A percentile compares a stretch with the other conserved stretches of the same genome.
phyloP scores from a whole-genome alignment of 441 rosid genomes.

The Populus hybrid region DNA sequence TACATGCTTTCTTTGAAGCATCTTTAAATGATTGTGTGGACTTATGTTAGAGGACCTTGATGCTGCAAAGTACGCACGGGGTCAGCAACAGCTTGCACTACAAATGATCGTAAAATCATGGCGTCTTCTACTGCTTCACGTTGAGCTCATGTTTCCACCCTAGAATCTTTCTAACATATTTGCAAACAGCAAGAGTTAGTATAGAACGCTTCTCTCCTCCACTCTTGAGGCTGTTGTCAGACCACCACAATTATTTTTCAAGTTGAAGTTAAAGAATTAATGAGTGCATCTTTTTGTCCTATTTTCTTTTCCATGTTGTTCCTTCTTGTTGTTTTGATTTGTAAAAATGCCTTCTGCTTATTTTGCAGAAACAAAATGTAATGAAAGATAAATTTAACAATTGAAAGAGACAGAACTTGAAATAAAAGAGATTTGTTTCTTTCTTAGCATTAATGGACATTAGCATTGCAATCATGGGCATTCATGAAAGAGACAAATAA shows the following conservation, averaged over 20 bases:
- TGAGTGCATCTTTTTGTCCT: too few species aligned
- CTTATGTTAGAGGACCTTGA: neutral
- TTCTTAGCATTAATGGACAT: neutral
- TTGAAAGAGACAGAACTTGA: too few species aligned
- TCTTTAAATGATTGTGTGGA: neutral
- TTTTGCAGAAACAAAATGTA: too few species aligned
- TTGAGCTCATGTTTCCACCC: neutral
- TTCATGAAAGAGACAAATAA: slow-evolving; percentile 13
- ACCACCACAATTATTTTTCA: too few species aligned
- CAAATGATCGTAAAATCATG: slow-evolving; percentile 3
- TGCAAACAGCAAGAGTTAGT: neutral
- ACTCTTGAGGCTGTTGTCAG: too few species aligned
- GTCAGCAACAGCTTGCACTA: neutral
- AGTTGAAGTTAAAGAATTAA: too few species aligned
- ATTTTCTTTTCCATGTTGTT: neutral
- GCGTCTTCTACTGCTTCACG: neutral
- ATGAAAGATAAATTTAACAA: too few species aligned
- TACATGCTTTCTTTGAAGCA: neutral
- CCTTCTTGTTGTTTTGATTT: neutral
- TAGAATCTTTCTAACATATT: neutral
- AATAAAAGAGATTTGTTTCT: neutral
- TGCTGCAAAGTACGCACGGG: neutral
- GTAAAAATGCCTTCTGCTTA: neutral
- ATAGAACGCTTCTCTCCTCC: neutral
- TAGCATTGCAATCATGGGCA: neutral